Base-by-base conservation (phyloP, 2,329 filamentous ascomycete genomes). In the Periglandula ipomoeae region DNA sequence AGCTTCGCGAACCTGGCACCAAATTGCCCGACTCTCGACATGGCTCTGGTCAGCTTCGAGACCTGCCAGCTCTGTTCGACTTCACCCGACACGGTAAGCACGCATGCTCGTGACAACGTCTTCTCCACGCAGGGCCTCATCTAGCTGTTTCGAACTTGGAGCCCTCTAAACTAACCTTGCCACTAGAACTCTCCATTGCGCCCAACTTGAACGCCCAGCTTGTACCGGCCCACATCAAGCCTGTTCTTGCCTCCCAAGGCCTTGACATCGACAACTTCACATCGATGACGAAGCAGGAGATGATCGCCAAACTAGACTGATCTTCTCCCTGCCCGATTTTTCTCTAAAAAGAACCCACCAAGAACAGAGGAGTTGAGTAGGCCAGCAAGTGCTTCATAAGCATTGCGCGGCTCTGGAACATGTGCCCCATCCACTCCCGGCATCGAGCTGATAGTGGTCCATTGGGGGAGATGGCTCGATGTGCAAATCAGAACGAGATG, bases 301-400 rank as follows among this genome's bases (percentile, higher is more conserved):
- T 98, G 93, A 88, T 95, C 74, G 93, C 93, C 51, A 89, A 90
- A 69, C 77, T 98, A 70, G 93, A 98, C 72, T 98, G 85, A 90
- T 70, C 50, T 23, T 48, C 52, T 50, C 53, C 44, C 32, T 48
- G n/a, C 11, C n/a, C 19, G 24, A 32, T 11, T 11, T 32, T 32
- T 32, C 15, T 32, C 8, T 10, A 13, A 32, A 15, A 32, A 32
- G 5, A n/a, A n/a, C n/a, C n/a, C n/a, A n/a, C n/a, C n/a, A n/a
- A n/a, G n/a, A 20, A 56, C 32, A 55, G 54, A 55, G 55, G 58
- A 61, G 59, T 57, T 64, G 60, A 49, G 40, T 61, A 59, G 59
- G 59, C 58, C 59, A 45, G 54, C 60, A 59, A 60, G 61, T 61
- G 59, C 57, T 56, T 52, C 53, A 48, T 52, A 60, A 56, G 59